Conservation (phyloP, 2,329 filamentous ascomycete genomes). For the Pseudogymnoascus verrucosus region DNA sequence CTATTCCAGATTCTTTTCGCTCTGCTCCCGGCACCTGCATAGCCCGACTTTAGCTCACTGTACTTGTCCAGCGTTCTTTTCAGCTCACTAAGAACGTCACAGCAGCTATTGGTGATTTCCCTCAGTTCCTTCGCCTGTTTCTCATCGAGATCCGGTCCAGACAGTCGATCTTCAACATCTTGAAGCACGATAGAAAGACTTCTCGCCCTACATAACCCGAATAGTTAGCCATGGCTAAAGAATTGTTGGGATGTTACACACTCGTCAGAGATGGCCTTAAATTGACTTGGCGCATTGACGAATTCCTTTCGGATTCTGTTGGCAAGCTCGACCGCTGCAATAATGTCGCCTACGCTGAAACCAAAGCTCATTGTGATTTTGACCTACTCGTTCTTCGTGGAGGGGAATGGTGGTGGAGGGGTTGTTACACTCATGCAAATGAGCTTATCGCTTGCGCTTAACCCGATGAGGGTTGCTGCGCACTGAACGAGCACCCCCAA, state of each 20-base stretch:
- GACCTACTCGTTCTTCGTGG: background rate
- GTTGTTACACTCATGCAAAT: too few species aligned
- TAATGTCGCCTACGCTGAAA: conserved; percentile 18
- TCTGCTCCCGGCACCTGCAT: background rate
- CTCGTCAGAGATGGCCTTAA: conserved; percentile 17
- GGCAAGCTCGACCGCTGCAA: conserved; percentile 16
- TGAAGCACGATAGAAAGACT: conserved; percentile 20
- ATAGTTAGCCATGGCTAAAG: background rate
- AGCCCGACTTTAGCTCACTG: conserved; percentile 9
- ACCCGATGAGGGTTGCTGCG: background rate
- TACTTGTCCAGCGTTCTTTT: conserved; percentile 10
- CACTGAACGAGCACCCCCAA: background rate
- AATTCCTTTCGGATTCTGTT: conserved; percentile 18
- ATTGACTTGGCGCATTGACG: conserved; percentile 15
- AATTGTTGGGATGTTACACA: conserved; percentile 5
- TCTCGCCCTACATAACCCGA: conserved; percentile 15
- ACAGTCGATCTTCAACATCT: conserved; percentile 19
- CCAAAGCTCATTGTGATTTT: conserved; percentile 19
- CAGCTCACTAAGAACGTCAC: conserved; percentile 12
- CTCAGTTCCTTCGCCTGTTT: conserved; percentile 16
- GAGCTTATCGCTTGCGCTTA: too few species aligned
- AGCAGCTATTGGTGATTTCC: conserved; percentile 15
- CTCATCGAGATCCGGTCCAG: conserved; percentile 13
- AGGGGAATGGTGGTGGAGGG: background rate
- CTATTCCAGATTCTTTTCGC: conserved; percentile 19